Base-by-base conservation (phyloP, 257 asterid genomes). In the Nicotiana obtusifolia region DNA sequence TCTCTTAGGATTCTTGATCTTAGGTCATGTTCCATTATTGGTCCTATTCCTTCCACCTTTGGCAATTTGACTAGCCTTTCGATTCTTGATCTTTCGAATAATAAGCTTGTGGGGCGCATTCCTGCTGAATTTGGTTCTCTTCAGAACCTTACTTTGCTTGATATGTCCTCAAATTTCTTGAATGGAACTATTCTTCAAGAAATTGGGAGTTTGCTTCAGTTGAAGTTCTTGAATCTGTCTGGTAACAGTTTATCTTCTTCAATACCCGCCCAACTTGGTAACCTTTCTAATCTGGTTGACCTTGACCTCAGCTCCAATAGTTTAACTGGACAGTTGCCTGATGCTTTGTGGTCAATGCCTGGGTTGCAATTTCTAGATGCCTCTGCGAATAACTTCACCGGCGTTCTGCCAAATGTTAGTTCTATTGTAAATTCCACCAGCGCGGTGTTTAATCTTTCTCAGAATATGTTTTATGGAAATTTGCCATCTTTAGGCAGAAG, bases 1-100 rank as follows among this genome's bases (percentile, higher is more conserved):
- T 82, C 95, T 16, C 90, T 94, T n/a, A 90, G 81, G 84, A 90
- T 94, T 84, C 98, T 96, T 87, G 98, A 96, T 90, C 95, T 96
- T 66, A 89, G 95, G 86, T 88, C 93, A n/a, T 93, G 97, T 65
- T 88, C 88, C 15, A 85, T 94, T 78, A 64, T 4, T 76, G 98
- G 97, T 59, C 56, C 82, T 56, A 88, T 96, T 80, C 98, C 96
- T 19, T 19, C 80, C 26, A 89, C 90, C 64, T 84, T 94, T 49
- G 98, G 98, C 76, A 93, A 92, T 84, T 92, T 91, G 89, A 94
- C 85, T 85, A 89, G 90, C 60, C 93, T 96, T 17, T 87, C 87
- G 49, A 86, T 86, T 80, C 93, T 94, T 86, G 94, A 94, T 91
- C 89, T 96, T 85, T 92, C 99, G 4, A 78, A 61, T 16, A 96